These are phyloP conservation scores for Physcomitrium patens DNA, from an alignment of 225 moss, liverwort and hornwort genomes.

Conservation along the genomic window DNA sequence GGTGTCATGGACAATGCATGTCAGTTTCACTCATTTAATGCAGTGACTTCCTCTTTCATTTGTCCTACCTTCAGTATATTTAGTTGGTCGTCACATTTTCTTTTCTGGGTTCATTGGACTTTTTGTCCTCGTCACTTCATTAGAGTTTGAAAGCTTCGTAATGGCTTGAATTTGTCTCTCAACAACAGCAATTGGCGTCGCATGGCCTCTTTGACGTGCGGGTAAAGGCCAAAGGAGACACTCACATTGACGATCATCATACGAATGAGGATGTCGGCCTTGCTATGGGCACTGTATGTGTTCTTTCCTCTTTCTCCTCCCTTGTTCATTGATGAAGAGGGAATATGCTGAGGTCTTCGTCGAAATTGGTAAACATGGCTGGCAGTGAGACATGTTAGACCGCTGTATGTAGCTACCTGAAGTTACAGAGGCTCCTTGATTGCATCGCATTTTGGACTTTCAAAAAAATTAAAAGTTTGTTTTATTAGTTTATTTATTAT, in stretches of 20 bases:
- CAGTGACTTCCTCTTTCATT: too few species aligned
- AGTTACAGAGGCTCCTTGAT: conserved; percentile 18
- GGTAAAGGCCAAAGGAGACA: conserved; percentile 86
- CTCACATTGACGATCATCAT: conserved; percentile 95
- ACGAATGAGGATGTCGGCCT: conserved; percentile 95
- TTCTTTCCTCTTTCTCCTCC: background rate
- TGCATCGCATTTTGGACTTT: conserved; percentile 6
- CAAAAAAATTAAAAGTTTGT: too few species aligned
- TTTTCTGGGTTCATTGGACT: background rate
- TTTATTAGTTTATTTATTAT: background rate
- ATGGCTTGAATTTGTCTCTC: conserved; percentile 17
- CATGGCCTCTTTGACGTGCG: conserved; percentile 95
- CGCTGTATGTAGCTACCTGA: background rate
- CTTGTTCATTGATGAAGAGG: too few species aligned
- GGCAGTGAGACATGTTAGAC: background rate
- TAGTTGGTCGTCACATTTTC: background rate
- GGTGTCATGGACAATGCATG: too few species aligned
- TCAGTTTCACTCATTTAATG: too few species aligned
- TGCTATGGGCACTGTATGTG: conserved; percentile 85
- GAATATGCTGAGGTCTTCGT: too few species aligned
- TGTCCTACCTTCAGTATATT: background rate
- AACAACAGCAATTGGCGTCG: conserved; percentile 88
- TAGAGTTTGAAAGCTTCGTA: background rate
- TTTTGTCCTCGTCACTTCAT: background rate
- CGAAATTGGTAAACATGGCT: background rate